phyloP scores from a whole-genome alignment of 106 monocot species.

The Alisma plantagoaquatica region DNA sequence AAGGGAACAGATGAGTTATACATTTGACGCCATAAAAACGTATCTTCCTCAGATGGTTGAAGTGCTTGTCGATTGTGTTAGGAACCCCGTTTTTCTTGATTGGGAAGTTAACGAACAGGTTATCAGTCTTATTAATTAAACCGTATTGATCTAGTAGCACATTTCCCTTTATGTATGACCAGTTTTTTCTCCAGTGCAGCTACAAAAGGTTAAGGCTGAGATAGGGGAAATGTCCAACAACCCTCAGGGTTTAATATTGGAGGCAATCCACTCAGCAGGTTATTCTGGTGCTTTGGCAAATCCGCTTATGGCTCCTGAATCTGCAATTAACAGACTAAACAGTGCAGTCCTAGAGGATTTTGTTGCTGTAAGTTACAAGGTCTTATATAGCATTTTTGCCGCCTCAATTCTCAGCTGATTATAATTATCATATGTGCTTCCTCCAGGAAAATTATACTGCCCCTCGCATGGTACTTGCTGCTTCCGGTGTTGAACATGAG shows the following conservation, averaged over 20 bases:
- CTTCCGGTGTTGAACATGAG: conserved; percentile 85
- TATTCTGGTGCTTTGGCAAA: conserved; percentile 69
- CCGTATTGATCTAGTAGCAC: not conserved
- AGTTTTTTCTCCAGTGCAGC: conserved; percentile 22
- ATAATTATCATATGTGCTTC: no score
- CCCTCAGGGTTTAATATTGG: conserved; percentile 59
- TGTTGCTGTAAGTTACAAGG: conserved; percentile 39
- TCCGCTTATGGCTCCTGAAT: conserved; percentile 58
- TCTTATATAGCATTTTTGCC: not conserved
- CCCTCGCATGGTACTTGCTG: conserved; percentile 60
- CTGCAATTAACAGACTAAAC: conserved; percentile 43
- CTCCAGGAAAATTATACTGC: conserved; percentile 69
- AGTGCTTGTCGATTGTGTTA: conserved; percentile 66
- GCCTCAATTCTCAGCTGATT: no score
- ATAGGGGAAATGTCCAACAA: conserved; percentile 45
- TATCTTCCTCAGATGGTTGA: conserved; percentile 81
- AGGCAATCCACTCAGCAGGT: conserved; percentile 71
- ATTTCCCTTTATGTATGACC: not conserved
- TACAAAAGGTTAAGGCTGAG: conserved; percentile 54
- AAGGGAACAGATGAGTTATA: conserved; percentile 78
- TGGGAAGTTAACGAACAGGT: conserved; percentile 94
- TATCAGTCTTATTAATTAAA: not conserved
- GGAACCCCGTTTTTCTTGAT: conserved; percentile 68
- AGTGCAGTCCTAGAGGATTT: conserved; percentile 44
- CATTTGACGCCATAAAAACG: conserved; percentile 66